These are phyloP conservation scores for Lipomyces spencermartinsiae DNA, from an alignment of 805 yeast genomes.

Conservation along the genomic window DNA sequence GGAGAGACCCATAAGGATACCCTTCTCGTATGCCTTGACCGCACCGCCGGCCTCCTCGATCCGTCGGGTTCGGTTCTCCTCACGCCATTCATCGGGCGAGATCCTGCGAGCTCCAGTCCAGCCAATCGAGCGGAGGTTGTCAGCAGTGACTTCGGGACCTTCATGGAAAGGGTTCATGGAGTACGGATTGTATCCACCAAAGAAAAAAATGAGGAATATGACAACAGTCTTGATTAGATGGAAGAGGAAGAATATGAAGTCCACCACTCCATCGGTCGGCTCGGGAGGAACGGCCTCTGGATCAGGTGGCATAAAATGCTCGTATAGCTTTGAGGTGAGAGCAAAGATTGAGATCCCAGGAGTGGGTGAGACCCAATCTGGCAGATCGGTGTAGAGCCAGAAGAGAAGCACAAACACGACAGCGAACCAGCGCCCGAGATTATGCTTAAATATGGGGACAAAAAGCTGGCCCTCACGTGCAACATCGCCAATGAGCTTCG, in stretches of 20 bases:
- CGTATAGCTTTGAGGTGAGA: conserved; percentile 50
- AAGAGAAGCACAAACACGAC: conserved; percentile 48
- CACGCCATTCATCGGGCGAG: conserved; percentile 71
- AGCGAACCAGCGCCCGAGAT: conserved; percentile 44
- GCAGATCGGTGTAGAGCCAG: conserved; percentile 95
- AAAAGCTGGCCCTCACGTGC: conserved; percentile 92
- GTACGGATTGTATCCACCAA: conserved; percentile 82
- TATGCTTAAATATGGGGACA: conserved; percentile 70
- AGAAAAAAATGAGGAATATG: conserved; percentile 62
- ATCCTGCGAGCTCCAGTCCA: conserved; percentile 94
- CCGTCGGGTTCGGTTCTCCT: conserved; percentile 66
- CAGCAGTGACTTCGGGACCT: conserved; percentile 52
- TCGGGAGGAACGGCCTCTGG: conserved; percentile 51
- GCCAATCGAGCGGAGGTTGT: conserved; percentile 69
- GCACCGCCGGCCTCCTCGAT: conserved; percentile 74
- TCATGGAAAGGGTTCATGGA: conserved; percentile 47
- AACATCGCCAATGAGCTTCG: conserved; percentile 60
- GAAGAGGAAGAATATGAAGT: conserved; percentile 64
- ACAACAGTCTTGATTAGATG: conserved; percentile 68
- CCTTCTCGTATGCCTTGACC: conserved; percentile 75
- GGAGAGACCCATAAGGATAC: conserved; percentile 64
- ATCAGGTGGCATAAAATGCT: conserved; percentile 49
- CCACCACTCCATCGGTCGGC: conserved; percentile 23
- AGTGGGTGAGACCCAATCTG: conserved; percentile 86
- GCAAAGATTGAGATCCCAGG: conserved; percentile 86